phyloP scores from a whole-genome alignment of 2,329 filamentous ascomycete genomes.

The Epichloe sp. region DNA sequence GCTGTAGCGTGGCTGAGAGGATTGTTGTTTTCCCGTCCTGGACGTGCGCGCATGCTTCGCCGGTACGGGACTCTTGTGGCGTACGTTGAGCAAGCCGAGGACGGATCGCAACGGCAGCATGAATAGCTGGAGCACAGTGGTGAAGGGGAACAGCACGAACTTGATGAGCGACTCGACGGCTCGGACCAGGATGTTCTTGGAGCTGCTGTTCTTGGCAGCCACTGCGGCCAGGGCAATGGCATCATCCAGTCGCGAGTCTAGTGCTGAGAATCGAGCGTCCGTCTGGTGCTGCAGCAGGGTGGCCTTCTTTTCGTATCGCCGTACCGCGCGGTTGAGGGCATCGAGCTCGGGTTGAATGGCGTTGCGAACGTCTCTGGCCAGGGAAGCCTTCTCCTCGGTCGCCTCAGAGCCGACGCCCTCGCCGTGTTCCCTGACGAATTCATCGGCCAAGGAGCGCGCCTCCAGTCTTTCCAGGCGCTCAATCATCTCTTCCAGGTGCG shows the following conservation, averaged over 20 bases:
- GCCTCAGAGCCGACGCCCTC: slow-evolving; percentile 19
- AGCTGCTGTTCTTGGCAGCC: slow-evolving; percentile 41
- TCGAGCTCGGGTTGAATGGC: slow-evolving; percentile 71
- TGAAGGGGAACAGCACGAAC: slow-evolving; percentile 28
- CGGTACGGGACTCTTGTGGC: slow-evolving; percentile 14
- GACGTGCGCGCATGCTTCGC: slow-evolving; percentile 9
- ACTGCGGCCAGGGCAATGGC: slow-evolving; percentile 70
- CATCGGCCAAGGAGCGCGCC: slow-evolving; percentile 25
- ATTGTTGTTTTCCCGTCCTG: slow-evolving; percentile 1
- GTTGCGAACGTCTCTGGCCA: slow-evolving; percentile 47
- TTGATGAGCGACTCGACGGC: slow-evolving; percentile 22
- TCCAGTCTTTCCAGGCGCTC: slow-evolving; percentile 61
- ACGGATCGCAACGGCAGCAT: slow-evolving; percentile 30
- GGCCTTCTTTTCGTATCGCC: slow-evolving; percentile 82
- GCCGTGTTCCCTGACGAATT: slow-evolving; percentile 14
- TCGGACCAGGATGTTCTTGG: slow-evolving; percentile 24
- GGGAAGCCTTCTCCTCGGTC: slow-evolving; percentile 28
- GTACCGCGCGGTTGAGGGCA: slow-evolving; percentile 73
- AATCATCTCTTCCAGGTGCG: slow-evolving; percentile 42
- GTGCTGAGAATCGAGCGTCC: slow-evolving; percentile 57
- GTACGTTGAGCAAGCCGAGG: slow-evolving; percentile 20
- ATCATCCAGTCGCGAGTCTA: slow-evolving; percentile 63
- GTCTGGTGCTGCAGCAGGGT: slow-evolving; percentile 62
- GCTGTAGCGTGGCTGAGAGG: slow-evolving; percentile 18
- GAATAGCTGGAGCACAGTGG: slow-evolving; percentile 24